Conservation (phyloP, 2,329 filamentous ascomycete species). For the Dendryphion nanum region DNA sequence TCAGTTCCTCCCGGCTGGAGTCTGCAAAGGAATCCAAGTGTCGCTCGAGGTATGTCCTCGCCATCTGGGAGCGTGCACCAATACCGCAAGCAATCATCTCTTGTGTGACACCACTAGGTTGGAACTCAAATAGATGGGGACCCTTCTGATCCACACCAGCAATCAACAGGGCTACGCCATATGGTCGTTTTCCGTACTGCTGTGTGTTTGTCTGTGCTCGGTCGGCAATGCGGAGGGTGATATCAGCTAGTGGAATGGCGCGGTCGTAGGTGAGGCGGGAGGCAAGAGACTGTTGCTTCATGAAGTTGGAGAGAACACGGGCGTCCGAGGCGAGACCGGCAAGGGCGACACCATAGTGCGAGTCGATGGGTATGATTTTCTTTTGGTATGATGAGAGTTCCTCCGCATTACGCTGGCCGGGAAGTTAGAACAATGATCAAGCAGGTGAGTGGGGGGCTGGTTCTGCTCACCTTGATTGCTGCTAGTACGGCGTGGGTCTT, state of each 20-base stretch:
- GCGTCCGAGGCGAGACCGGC: slow-evolving; percentile 96
- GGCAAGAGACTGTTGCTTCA: slow-evolving; percentile 98
- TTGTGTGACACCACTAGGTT: slow-evolving; percentile 91
- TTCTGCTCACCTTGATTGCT: slow-evolving; percentile 78
- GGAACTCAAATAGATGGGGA: slow-evolving; percentile 97
- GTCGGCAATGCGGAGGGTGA: slow-evolving; percentile 89
- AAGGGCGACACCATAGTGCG: slow-evolving; percentile 92
- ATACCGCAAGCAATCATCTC: slow-evolving; percentile 98
- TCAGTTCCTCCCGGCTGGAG: slow-evolving; percentile 77
- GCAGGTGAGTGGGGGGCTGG: slow-evolving; percentile 3
- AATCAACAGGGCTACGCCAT: slow-evolving; percentile 89
- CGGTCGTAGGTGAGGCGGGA: slow-evolving; percentile 95
- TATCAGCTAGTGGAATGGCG: slow-evolving; percentile 82
- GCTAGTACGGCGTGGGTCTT: slow-evolving; percentile 97
- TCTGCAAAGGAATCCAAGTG: slow-evolving; percentile 81
- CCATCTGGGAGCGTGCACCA: slow-evolving; percentile 95
- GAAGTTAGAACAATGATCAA: slow-evolving; percentile 6
- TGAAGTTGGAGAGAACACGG: slow-evolving; percentile 99
- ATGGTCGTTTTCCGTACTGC: slow-evolving; percentile 93
- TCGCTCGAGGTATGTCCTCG: slow-evolving; percentile 91
- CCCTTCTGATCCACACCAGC: slow-evolving; percentile 92
- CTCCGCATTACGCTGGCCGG: slow-evolving; percentile 84
- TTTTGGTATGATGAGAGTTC: slow-evolving; percentile 99
- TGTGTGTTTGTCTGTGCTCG: slow-evolving; percentile 98
- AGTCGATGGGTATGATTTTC: slow-evolving; percentile 96